phyloP scores from a whole-genome alignment of 1,139 yeast genomes.

The Yamadazyma atlantica region DNA sequence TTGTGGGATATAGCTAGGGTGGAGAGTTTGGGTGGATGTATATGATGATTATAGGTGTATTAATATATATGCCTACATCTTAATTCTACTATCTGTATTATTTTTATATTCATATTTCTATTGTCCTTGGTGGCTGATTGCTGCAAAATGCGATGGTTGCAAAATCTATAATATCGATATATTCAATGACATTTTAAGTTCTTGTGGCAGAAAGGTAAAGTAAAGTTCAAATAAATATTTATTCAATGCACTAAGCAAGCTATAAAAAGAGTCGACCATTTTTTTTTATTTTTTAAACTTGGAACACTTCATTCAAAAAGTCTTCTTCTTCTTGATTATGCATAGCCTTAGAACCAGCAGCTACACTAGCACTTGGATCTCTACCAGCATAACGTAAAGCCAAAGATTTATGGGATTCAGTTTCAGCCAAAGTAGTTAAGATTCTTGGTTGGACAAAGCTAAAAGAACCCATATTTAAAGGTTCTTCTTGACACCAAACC shows the following conservation, averaged over 20 bases:
- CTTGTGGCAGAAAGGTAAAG: too few species aligned
- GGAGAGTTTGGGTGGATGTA: not conserved
- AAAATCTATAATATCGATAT: conserved; percentile 1
- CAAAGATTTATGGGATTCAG: conserved; percentile 60
- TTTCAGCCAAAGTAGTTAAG: conserved; percentile 69
- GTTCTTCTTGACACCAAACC: conserved; percentile 99
- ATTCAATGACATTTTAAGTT: too few species aligned
- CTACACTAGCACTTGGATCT: conserved; percentile 96
- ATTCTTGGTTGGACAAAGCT: conserved; percentile 79
- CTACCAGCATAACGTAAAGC: conserved; percentile 90
- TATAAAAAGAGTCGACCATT: not conserved
- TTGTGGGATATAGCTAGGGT: too few species aligned
- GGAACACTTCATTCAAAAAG: conserved; percentile 77
- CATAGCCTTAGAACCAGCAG: conserved; percentile 93
- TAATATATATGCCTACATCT: too few species aligned
- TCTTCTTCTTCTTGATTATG: conserved; percentile 89
- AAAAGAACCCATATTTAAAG: conserved; percentile 95
- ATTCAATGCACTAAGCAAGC: conserved; percentile 7
- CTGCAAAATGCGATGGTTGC: not conserved
- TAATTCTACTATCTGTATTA: too few species aligned
- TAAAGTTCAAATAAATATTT: conserved; percentile 10
- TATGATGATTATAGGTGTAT: too few species aligned
- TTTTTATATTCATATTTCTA: not conserved
- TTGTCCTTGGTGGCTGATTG: not conserved
- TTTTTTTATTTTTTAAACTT: conserved; percentile 12